Base-by-base conservation (phyloP, 1,284 basidiomycete species). In the Singerocomus inundabilis region DNA sequence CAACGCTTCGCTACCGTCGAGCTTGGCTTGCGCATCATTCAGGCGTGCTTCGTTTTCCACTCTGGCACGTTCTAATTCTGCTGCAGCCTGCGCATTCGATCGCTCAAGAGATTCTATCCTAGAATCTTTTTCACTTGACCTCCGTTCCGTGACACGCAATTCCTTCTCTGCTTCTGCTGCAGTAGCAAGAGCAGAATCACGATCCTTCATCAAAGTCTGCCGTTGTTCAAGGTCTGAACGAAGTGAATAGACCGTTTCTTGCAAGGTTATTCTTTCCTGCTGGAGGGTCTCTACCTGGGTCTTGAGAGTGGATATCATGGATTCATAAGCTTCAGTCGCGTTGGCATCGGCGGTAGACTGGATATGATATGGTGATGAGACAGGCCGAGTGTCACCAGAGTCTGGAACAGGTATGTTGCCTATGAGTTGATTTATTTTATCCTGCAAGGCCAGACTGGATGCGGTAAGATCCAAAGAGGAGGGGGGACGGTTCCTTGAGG, bases 241-340 rank as follows among this genome's bases (percentile, higher is more conserved):
- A 56, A 65, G 53, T 4, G 57, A 57, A 64, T 70, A 46, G 75
- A 68, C 28, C 70, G 68, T 50, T 72, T 56, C 59, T 44, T 60
- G 57, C 24, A 69, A 52, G 18, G 57, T 59, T n/a, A 34, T 70
- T 50, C 77, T 82, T 58, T 88, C 86, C 39, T 79, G 77, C 58
- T 84, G 79, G 9, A 84, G 68, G 1, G 75, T 74, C 47, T 79
- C 75, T 31, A 86, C 60, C 18, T 76, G 76, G 13, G 77, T 73
- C 53, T 77, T 76, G 37, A 85, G 68, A 49, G 69, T 66, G 11
- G 66, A 52, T 52, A 51, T 52, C 29, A 43, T 52, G 34, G 50
- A 44, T 45, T 66, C 61, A 25, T 75, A 72, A 24, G 73, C 47
- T 40, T 70, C 66, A 31, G 70, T 70, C 32, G 58, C 15, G 56